Base-by-base conservation (phyloP, 257 asterid genomes). In the Solanum microdontum region DNA sequence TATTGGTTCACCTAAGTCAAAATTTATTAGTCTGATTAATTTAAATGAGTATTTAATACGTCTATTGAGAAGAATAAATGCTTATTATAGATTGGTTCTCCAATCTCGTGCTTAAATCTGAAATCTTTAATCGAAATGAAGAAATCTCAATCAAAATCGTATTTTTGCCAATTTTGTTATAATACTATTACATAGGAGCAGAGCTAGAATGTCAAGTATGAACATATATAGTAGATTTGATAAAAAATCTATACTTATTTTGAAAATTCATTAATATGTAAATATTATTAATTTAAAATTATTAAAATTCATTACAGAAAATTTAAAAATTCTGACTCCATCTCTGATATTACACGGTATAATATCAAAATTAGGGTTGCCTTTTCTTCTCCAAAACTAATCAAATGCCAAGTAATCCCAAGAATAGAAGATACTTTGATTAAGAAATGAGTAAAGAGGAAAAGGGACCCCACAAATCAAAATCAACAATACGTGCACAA, bases 401-500 rank as follows among this genome's bases (percentile, higher is more conserved):
- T 76, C 23, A 39, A 39, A 36, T 75, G 58, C 33, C 83, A 75
- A 37, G 51, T 75, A 23, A 28, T 80, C 37, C 15, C 84, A 79
- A 26, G 64, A 79, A 45, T 26, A 26, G 37, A 45, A 13, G 24
- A 24, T 40, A 28, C 51, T n/a, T 75, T 36, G 17, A 40, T 55
- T 19, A 19, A 55, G 64, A 55, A 19, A 55, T 4, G 34, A 24
- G 84, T 40, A 21, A 77, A 26, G 36, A 24, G 32, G 36, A 79
- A 79, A 45, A 45, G 24, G 3, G 33, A 43, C 10, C 84, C 43
- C 66, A 82, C 69, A 48, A 82, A 17, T 82, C 69, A 82, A 80
- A 74, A 45, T 28, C 68, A 80, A 26, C 28, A 19, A 80, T 82
- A 82, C 85, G 69, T 82, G 21, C 37, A 6, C 85, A 48, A 23